Percentiles rank a stretch among this genome's conserved stretches.
Conservation (phyloP, 1,284 basidiomycete species). For the Melampsora americana region DNA sequence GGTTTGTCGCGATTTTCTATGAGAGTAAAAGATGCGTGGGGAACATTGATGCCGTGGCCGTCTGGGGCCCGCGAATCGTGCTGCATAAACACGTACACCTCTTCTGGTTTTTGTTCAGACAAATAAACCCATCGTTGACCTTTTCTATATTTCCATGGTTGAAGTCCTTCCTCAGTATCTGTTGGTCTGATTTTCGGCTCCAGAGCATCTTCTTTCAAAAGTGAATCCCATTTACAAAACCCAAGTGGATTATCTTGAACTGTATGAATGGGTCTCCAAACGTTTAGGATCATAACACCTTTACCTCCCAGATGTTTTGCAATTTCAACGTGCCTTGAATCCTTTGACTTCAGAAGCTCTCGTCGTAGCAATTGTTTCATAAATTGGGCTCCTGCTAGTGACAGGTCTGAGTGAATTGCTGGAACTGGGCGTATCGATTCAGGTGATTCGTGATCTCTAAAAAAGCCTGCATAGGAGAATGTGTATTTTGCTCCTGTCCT, state of each 20-base stretch:
- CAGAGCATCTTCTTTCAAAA: neutral
- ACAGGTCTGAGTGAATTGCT: too few relatives aligned
- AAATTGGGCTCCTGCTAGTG: too few relatives aligned
- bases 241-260: neutral
- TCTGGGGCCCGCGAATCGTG: neutral
- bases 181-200: neutral
- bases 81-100: neutral
- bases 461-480: too few relatives aligned
- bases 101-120: neutral
- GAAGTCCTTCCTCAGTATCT: neutral
- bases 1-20: too few relatives aligned
- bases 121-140: neutral
- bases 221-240: neutral
- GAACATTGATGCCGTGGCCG: neutral
- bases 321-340: too few relatives aligned
- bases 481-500: too few relatives aligned
- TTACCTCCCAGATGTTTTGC: neutral
- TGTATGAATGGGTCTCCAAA: neutral
- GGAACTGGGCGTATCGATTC: too few relatives aligned
- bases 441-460: too few relatives aligned
- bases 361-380: too few relatives aligned
- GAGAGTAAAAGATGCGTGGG: neutral
- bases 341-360: too few relatives aligned
- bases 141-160: neutral
- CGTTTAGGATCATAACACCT: neutral